Conservation (phyloP, 352 stramenopile genomes). For the Lagenidium sp. region DNA sequence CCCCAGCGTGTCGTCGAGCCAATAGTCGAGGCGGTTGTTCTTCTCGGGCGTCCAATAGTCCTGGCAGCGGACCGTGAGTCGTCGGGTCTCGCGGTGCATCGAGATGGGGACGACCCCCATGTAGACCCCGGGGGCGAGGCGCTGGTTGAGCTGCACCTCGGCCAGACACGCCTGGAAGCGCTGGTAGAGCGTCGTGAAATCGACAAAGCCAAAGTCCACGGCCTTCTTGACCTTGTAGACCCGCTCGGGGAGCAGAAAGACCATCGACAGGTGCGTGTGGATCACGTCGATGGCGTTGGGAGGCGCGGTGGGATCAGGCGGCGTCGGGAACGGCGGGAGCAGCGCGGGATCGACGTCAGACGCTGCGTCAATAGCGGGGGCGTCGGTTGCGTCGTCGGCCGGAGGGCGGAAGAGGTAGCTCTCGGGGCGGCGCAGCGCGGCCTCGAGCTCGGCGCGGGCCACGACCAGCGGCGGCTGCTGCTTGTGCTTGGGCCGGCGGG, state of each 20-base stretch:
- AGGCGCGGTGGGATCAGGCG: neutral
- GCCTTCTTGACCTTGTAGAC: slow-evolving; percentile 75
- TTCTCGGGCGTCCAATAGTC: slow-evolving; percentile 64
- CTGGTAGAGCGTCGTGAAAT: slow-evolving; percentile 67
- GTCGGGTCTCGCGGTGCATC: slow-evolving; percentile 40
- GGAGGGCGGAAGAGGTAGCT: slow-evolving; percentile 19
- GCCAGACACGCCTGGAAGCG: slow-evolving; percentile 62
- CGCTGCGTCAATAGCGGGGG: too few species aligned
- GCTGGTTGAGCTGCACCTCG: slow-evolving; percentile 64
- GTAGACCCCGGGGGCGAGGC: slow-evolving; percentile 58
- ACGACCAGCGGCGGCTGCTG: slow-evolving; percentile 43
- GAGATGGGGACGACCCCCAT: slow-evolving; percentile 53
- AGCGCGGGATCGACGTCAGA: too few species aligned
- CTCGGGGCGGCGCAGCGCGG: slow-evolving; percentile 19
- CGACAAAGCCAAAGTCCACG: slow-evolving; percentile 65
- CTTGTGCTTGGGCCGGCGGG: slow-evolving; percentile 54
- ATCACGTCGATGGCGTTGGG: slow-evolving; percentile 20
- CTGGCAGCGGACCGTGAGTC: slow-evolving; percentile 47
- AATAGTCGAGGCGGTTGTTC: slow-evolving; percentile 48
- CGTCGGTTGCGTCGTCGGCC: slow-evolving; percentile 15
- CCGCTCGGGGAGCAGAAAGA: slow-evolving; percentile 39
- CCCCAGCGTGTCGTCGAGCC: slow-evolving; percentile 48
- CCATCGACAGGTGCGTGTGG: slow-evolving; percentile 74
- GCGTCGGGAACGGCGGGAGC: neutral
- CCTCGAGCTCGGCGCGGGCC: slow-evolving; percentile 28